Evolutionary conservation across 805 yeast genomes (phyloP).

Genomic region (Spathaspora girioi): DNA sequence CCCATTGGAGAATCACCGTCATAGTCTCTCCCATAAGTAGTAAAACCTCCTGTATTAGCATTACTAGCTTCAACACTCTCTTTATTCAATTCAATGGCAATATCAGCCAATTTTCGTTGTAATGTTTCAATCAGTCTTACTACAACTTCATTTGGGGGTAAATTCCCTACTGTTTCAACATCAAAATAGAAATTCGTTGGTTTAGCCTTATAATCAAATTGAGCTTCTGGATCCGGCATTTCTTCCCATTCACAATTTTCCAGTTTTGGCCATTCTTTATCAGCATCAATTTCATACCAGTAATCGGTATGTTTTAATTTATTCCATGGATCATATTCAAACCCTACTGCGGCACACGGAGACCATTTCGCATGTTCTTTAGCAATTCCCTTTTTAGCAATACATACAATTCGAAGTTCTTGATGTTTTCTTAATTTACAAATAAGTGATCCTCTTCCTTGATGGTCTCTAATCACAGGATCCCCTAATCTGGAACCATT

Average conservation of each 20-base stretch:
- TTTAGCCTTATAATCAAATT: slow-evolving; percentile 78
- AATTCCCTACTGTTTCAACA: slow-evolving; percentile 88
- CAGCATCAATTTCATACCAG: slow-evolving; percentile 92
- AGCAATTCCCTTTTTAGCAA: slow-evolving; percentile 96
- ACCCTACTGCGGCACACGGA: slow-evolving; percentile 92
- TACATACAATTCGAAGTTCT: slow-evolving; percentile 82
- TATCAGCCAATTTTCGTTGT: slow-evolving; percentile 87
- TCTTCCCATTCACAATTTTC: slow-evolving; percentile 94
- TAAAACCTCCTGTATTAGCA: slow-evolving; percentile 46
- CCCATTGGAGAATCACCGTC: slow-evolving; percentile 19
- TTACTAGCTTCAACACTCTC: slow-evolving; percentile 38
- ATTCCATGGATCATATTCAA: slow-evolving; percentile 99
- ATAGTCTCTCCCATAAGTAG: slow-evolving; percentile 40
- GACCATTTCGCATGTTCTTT: slow-evolving; percentile 99
- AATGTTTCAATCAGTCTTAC: slow-evolving; percentile 78
- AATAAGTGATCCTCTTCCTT: slow-evolving; percentile 79
- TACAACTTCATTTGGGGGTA: slow-evolving; percentile 87
- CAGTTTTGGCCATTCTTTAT: slow-evolving; percentile 89
- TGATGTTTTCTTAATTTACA: slow-evolving; percentile 91
- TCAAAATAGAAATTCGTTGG: slow-evolving; percentile 82
- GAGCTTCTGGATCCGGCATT: slow-evolving; percentile 83
- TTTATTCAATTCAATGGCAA: slow-evolving; percentile 63
- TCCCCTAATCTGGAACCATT: slow-evolving; percentile 59
- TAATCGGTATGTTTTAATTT: slow-evolving; percentile 91
- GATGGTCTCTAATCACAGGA: slow-evolving; percentile 80